Percentiles rank a stretch among this genome's conserved stretches.
Conservation (phyloP, 768 basidiomycete species). For the Mycena leptocephala region DNA sequence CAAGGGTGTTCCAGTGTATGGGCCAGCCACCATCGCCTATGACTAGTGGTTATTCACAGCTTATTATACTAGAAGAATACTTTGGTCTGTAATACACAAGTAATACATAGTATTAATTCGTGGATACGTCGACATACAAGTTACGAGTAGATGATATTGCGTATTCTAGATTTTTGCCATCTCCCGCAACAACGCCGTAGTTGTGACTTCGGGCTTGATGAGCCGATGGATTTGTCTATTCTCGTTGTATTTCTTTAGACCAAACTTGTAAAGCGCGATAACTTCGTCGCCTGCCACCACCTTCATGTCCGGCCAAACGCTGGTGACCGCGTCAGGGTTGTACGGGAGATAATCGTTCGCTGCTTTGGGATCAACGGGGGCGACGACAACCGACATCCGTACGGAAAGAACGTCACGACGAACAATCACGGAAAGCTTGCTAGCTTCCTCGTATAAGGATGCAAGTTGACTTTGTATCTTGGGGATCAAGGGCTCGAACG, state of each 20-base stretch:
- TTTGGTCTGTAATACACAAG: neutral
- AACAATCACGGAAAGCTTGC: constrained; percentile 21
- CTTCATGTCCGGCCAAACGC: constrained; percentile 37
- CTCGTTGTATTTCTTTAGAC: constrained; percentile 15
- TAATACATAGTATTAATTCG: neutral
- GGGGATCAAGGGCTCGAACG: constrained; percentile 12
- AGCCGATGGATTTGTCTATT: neutral
- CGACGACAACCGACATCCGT: constrained; percentile 30
- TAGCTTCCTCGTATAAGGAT: constrained; percentile 24
- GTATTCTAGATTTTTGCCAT: constrained; percentile 5
- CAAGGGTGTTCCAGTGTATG: constrained; percentile 32
- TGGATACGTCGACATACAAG: too few relatives aligned
- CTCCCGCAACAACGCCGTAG: constrained; percentile 31
- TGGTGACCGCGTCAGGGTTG: neutral
- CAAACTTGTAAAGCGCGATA: constrained; percentile 30
- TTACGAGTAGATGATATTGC: too few relatives aligned
- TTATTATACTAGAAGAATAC: neutral
- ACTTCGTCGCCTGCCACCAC: constrained; percentile 26
- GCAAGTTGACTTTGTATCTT: neutral
- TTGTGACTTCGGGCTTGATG: constrained; percentile 31
- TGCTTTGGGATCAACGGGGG: neutral
- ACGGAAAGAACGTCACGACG: constrained; percentile 38
- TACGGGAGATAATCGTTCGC: neutral
- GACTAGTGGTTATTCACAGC: neutral
- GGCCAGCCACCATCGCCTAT: constrained; percentile 38